Evolutionary conservation across 805 yeast species (phyloP).

Genomic region (Teunomyces tritomae): DNA sequence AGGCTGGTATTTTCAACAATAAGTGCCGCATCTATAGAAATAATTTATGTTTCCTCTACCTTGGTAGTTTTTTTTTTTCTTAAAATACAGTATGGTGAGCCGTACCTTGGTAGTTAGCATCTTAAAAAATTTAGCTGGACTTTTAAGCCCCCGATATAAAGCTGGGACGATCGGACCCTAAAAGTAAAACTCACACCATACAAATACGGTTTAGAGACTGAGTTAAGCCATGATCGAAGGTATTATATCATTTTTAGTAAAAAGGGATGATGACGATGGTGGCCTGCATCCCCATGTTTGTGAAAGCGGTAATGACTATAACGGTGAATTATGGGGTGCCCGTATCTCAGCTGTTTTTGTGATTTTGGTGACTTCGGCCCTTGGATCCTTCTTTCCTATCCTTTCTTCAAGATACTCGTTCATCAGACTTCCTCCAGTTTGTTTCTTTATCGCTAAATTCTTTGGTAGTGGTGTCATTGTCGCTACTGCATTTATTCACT

Average conservation of each 20-base stretch:
- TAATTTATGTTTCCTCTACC: not conserved
- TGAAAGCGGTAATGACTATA: constrained; percentile 40
- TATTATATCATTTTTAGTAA: constrained; percentile 9
- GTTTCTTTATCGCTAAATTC: constrained; percentile 66
- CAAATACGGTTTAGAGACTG: not conserved
- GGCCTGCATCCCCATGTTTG: constrained; percentile 24
- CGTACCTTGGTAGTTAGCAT: not conserved
- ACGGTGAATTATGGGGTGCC: constrained; percentile 42
- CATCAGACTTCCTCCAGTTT: constrained; percentile 57
- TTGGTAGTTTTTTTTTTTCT: not conserved
- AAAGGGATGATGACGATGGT: constrained; percentile 15
- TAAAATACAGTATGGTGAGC: no score
- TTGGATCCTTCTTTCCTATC: constrained; percentile 63
- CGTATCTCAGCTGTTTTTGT: constrained; percentile 67
- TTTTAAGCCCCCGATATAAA: not conserved
- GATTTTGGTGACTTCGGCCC: constrained; percentile 48
- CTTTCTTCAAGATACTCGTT: constrained; percentile 58
- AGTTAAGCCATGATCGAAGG: constrained; percentile 1
- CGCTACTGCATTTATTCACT: constrained; percentile 77
- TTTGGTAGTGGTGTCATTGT: constrained; percentile 85
- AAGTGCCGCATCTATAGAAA: no score
- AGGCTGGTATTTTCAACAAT: not conserved
- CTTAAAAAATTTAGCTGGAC: not conserved
- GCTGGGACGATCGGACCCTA: not conserved
- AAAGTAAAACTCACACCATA: not conserved